Percentiles rank a stretch among this genome's conserved stretches.
Conservation (phyloP, 192 early-diverging fungal species). For the Bifiguratus adelaidae region DNA sequence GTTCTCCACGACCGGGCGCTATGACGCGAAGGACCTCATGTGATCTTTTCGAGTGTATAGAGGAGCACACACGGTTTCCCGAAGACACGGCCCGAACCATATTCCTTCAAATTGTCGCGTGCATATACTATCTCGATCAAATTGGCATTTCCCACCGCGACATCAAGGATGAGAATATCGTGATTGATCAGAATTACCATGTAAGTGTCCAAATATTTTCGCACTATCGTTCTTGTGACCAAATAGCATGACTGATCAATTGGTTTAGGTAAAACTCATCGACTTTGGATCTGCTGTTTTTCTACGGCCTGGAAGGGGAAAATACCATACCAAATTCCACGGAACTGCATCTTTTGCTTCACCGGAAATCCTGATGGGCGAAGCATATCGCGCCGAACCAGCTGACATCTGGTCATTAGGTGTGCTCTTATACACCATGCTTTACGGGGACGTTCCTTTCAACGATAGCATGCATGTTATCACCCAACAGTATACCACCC, state of each 20-base stretch:
- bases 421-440: slow-evolving; percentile 44
- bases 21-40: slow-evolving; percentile 40
- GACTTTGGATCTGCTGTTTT: slow-evolving; percentile 52
- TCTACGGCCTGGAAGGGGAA: slow-evolving; percentile 6
- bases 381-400: slow-evolving; percentile 48
- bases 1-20: slow-evolving; percentile 19
- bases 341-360: slow-evolving; percentile 45
- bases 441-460: slow-evolving; percentile 54
- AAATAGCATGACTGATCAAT: not conserved
- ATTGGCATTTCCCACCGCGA: slow-evolving; percentile 46
- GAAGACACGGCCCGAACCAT: slow-evolving; percentile 42
- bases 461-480: slow-evolving; percentile 29
- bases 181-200: slow-evolving; percentile 41
- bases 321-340: slow-evolving; percentile 19
- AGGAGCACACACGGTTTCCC: slow-evolving; percentile 38
- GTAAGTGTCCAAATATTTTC: slow-evolving; percentile 4
- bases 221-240: not conserved
- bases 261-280: slow-evolving; percentile 42
- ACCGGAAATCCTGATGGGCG: slow-evolving; percentile 52
- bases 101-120: slow-evolving; percentile 45
- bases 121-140: slow-evolving; percentile 33
- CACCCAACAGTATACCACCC: slow-evolving; percentile 15
- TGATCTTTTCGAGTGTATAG: slow-evolving; percentile 60
- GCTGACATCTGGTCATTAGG: slow-evolving; percentile 70
- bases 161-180: slow-evolving; percentile 63